Conservation (phyloP, 73 alveolate genomes). For the Paramecium pentaurelia region DNA sequence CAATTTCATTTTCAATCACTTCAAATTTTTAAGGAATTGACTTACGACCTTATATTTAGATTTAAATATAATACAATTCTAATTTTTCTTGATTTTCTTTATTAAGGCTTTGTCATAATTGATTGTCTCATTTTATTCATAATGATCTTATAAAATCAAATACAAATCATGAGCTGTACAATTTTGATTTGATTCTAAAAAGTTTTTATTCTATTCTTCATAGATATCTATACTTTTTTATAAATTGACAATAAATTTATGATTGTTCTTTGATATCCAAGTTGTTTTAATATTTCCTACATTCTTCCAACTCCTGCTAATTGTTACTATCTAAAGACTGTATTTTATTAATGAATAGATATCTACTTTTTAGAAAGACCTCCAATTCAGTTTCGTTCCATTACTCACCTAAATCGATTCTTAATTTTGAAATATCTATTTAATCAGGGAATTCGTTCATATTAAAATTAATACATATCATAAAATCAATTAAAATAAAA, state of each 20-base stretch:
- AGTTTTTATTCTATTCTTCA: constrained; percentile 5
- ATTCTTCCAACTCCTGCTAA: not conserved
- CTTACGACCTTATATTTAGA: not conserved
- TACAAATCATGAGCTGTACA: constrained; percentile 30
- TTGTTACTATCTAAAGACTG: not conserved
- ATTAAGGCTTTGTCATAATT: not conserved
- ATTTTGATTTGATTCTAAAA: constrained; percentile 31
- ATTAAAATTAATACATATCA: not conserved
- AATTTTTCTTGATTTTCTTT: not conserved
- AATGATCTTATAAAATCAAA: constrained; percentile 28
- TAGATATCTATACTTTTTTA: not conserved
- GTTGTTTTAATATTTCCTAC: constrained; percentile 24
- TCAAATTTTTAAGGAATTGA: not conserved
- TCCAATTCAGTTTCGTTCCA: constrained; percentile 33
- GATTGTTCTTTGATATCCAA: constrained; percentile 5
- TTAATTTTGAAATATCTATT: not conserved
- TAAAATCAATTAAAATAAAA: not conserved
- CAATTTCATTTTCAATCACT: not conserved
- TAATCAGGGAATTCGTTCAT: constrained; percentile 19
- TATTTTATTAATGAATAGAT: not conserved
- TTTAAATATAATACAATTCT: not conserved
- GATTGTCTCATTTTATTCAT: not conserved
- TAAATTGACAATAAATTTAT: not conserved
- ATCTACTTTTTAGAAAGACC: constrained; percentile 11
- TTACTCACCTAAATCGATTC: not conserved